phyloP scores from a whole-genome alignment of 1,284 basidiomycete genomes.

The Ceratobasidium sp. region DNA sequence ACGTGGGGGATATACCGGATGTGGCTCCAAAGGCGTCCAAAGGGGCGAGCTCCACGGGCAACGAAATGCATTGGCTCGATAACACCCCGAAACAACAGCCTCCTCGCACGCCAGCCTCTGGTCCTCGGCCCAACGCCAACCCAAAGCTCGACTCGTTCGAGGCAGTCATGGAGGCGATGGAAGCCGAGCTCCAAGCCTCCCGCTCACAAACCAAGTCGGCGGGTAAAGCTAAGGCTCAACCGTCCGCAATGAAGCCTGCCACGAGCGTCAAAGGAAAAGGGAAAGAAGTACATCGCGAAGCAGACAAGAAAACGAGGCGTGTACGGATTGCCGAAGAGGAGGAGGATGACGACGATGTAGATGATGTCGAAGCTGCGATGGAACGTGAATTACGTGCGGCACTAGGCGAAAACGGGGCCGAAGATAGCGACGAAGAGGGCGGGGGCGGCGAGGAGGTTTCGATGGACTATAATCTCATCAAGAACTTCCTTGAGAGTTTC shows the following conservation, averaged over 20 bases:
- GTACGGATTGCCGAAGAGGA: slow-evolving; percentile 57
- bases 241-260: slow-evolving; percentile 15
- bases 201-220: slow-evolving; percentile 51
- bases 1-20: not conserved
- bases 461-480: slow-evolving; percentile 90
- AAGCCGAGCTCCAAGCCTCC: slow-evolving; percentile 74
- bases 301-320: slow-evolving; percentile 52
- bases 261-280: slow-evolving; percentile 56
- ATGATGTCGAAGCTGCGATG: slow-evolving; percentile 84
- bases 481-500: slow-evolving; percentile 95
- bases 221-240: not conserved
- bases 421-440: slow-evolving; percentile 66
- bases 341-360: slow-evolving; percentile 66
- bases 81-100: slow-evolving; percentile 20
- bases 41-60: slow-evolving; percentile 8
- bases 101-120: slow-evolving; percentile 30
- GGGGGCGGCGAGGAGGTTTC: slow-evolving; percentile 64
- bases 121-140: slow-evolving; percentile 57
- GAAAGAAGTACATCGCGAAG: slow-evolving; percentile 57
- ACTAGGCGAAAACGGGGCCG: slow-evolving; percentile 65
- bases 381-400: slow-evolving; percentile 83
- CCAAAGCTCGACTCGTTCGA: slow-evolving; percentile 91
- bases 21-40: slow-evolving; percentile 9
- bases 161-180: slow-evolving; percentile 94
- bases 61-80: slow-evolving; percentile 43